phyloP scores from a whole-genome alignment of 176 grass and related monocot species.

The Puya raimondii region DNA sequence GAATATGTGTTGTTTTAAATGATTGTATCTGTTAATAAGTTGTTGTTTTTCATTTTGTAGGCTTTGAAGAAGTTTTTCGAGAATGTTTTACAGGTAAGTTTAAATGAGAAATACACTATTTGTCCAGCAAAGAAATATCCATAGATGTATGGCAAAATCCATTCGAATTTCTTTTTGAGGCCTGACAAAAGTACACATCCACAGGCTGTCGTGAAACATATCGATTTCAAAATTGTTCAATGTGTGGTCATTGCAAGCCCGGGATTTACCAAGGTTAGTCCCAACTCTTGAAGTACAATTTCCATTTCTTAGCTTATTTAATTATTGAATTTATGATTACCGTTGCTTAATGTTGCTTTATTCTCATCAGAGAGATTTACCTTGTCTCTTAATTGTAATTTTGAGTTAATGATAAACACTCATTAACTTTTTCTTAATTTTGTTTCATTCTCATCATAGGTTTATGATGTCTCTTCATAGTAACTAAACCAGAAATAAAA shows the following conservation, averaged over 20 bases:
- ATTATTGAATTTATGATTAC: conserved; percentile 3
- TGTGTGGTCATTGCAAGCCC: conserved; percentile 96
- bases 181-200: conserved; percentile 24
- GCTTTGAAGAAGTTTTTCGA: conserved; percentile 97
- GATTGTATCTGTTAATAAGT: conserved; percentile 18
- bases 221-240: conserved; percentile 74
- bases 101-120: neutral
- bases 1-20: conserved; percentile 3
- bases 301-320: conserved; percentile 2
- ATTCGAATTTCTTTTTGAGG: neutral
- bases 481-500: no score
- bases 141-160: neutral
- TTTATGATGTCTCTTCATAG: no score
- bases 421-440: no score
- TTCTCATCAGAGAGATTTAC: neutral
- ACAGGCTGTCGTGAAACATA: conserved; percentile 74
- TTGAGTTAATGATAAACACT: no score
- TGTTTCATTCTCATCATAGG: no score
- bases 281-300: neutral
- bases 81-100: conserved; percentile 76
- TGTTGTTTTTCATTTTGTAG: conserved; percentile 40
- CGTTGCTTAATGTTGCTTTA: neutral
- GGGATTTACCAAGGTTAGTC: conserved; percentile 90
- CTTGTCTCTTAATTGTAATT: neutral
- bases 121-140: neutral